These are phyloP conservation scores for Turnera subulata DNA, from an alignment of 345 rosid species.

Conservation along the genomic window DNA sequence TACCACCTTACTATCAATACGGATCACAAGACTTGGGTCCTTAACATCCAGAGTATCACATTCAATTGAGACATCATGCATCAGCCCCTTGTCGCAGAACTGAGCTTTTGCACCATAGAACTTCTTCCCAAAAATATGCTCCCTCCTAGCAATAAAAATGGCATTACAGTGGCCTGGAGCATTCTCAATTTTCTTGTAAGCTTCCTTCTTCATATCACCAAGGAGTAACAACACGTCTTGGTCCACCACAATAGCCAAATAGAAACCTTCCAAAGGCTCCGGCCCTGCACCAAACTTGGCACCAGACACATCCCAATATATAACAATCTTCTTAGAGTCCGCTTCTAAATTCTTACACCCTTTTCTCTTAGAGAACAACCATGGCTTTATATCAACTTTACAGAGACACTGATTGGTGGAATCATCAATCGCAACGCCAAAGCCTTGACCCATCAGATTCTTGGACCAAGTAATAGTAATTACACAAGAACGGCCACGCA, in stretches of 20 bases:
- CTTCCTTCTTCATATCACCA: constrained; percentile 84
- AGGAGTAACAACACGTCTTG: constrained; percentile 59
- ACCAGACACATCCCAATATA: constrained; percentile 69
- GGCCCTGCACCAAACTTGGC: constrained; percentile 85
- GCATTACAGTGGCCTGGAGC: constrained; percentile 38
- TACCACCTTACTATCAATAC: constrained; percentile 66
- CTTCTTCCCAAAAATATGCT: constrained; percentile 82
- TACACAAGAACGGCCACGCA: constrained; percentile 52
- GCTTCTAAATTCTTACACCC: constrained; percentile 59
- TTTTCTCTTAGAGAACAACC: constrained; percentile 81
- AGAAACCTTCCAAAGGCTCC: constrained; percentile 72
- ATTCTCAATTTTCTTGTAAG: constrained; percentile 55
- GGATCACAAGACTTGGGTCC: constrained; percentile 75
- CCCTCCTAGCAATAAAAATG: constrained; percentile 59
- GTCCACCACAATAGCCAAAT: constrained; percentile 58
- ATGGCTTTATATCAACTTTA: constrained; percentile 84
- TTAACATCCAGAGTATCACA: constrained; percentile 56
- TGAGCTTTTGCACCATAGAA: constrained; percentile 67
- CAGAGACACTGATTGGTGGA: constrained; percentile 58
- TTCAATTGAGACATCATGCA: constrained; percentile 70
- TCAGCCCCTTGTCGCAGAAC: constrained; percentile 56
- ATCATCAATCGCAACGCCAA: constrained; percentile 65
- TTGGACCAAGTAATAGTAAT: constrained; percentile 82
- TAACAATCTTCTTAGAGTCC: constrained; percentile 46
- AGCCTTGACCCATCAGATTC: constrained; percentile 82